A percentile compares a stretch with the other conserved stretches of the same genome.
phyloP scores from a whole-genome alignment of 2,329 filamentous ascomycete species.

The Paraphaeosphaeria sporulosa region DNA sequence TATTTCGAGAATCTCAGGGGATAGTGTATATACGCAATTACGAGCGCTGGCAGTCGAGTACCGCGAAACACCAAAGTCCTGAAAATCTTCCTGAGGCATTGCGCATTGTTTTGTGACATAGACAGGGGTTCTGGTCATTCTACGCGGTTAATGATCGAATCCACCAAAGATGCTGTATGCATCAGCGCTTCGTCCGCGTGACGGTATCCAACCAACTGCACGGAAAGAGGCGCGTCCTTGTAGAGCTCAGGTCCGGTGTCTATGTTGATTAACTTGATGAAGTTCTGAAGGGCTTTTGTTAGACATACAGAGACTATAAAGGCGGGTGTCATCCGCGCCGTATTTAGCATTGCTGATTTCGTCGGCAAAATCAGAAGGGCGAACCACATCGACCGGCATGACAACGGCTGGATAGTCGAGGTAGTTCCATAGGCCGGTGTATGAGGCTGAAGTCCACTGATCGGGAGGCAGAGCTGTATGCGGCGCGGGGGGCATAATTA shows the following conservation, averaged over 20 bases:
- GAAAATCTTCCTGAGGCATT: background rate
- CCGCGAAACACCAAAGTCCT: background rate
- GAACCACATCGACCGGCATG: slow-evolving; percentile 17
- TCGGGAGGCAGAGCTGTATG: slow-evolving; percentile 31
- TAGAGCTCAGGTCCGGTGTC: slow-evolving; percentile 16
- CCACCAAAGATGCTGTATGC: slow-evolving; percentile 1
- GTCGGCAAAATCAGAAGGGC: slow-evolving; percentile 9
- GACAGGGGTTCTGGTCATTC: background rate
- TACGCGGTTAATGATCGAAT: slow-evolving; percentile 11
- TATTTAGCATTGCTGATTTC: slow-evolving; percentile 13
- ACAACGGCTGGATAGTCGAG: slow-evolving; percentile 25
- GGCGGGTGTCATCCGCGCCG: slow-evolving; percentile 9
- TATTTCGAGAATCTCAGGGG: background rate
- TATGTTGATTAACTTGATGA: background rate
- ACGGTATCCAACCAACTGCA: slow-evolving; percentile 16
- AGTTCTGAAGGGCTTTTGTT: background rate
- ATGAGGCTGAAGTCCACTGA: slow-evolving; percentile 24
- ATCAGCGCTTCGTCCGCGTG: slow-evolving; percentile 12
- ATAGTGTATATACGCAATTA: background rate
- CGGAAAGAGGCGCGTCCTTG: slow-evolving; percentile 7
- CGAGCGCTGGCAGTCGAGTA: background rate
- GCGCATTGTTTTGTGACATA: background rate
- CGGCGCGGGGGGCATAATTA: slow-evolving; percentile 26
- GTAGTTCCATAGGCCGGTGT: slow-evolving; percentile 25
- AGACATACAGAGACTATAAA: slow-evolving; percentile 18